Base-by-base conservation (phyloP, 495 filamentous ascomycete species). In the Daldinia vernicosa region DNA sequence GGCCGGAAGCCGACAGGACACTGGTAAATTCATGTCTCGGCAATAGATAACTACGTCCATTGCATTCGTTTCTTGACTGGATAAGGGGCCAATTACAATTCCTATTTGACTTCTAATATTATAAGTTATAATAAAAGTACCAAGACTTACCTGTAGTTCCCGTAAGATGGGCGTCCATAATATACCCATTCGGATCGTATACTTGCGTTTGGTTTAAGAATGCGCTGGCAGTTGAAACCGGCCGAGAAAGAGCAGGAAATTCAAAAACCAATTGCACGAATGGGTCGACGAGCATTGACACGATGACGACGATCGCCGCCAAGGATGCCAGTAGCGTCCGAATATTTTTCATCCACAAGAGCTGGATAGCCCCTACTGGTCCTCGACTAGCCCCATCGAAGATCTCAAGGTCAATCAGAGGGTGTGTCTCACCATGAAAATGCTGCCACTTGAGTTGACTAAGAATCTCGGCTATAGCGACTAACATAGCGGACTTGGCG, bases 381-480 rank as follows among this genome's bases (percentile, higher is more conserved):
- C 54, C 54, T 39, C 54, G 17, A 14, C 30, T 22, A n/a, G 54
- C 54, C 33, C 27, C 30, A 2, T 57, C 54, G 30, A 57, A 57
- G 32, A 57, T 15, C 32, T 57, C n/a, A 30, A 57, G 32, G 22
- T 57, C 54, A 24, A 57, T 57, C 54, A 57, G 19, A 15, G 54
- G 54, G 17, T 57, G 30, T 9, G 32, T 26, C 22, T 39, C n/a
- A 7, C 54, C 28, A 24, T 57, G 17, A 24, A 57, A 57, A 37
- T 57, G 54, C 54, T 57, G 28, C 54, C 54, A 57, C 33, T 57
- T 57, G 9, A 57, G 33, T 30, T 57, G 54, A 7, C 54, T 27
- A 37, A 57, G 28, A 24, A 57, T 32, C 30, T 57, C 54, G 8
- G 32, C 32, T 22, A 26, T 57, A 37, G 54, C 54, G 4, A 57